Evolutionary conservation across 1,139 yeast species (phyloP).

Genomic region (Nakaseomyces bracarensis): DNA sequence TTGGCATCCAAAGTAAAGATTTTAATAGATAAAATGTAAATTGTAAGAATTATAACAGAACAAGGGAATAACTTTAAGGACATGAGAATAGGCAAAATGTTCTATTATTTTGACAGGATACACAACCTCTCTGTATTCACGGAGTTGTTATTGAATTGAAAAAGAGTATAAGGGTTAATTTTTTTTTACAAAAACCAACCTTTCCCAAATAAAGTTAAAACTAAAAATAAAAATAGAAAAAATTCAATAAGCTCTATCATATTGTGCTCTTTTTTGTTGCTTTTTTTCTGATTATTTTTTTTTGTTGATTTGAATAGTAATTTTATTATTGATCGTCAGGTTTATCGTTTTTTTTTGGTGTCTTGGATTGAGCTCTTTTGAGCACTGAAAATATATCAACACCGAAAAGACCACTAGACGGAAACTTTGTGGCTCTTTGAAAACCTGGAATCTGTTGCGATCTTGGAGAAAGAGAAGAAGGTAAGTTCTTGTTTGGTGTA

Average conservation of each 20-base stretch:
- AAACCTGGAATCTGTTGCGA: constrained; percentile 10
- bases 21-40: too few species aligned
- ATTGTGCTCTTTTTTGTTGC: too few species aligned
- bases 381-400: constrained; percentile 52
- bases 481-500: constrained; percentile 15
- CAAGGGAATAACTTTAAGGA: too few species aligned
- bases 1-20: background rate
- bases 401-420: constrained; percentile 42
- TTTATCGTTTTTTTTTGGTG: background rate
- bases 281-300: too few species aligned
- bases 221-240: background rate
- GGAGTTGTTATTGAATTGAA: too few species aligned
- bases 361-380: constrained; percentile 38
- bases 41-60: too few species aligned
- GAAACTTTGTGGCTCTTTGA: constrained; percentile 18
- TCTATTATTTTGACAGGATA: too few species aligned
- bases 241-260: background rate
- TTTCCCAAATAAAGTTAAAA: background rate
- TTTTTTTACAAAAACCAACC: too few species aligned
- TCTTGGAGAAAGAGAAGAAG: constrained; percentile 16
- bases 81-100: too few species aligned
- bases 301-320: background rate
- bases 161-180: too few species aligned
- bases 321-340: background rate
- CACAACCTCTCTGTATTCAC: too few species aligned